These are phyloP conservation scores for Pseudovirgaria hyperparasitica DNA, from an alignment of 2,329 filamentous ascomycete genomes.

Conservation along the genomic window DNA sequence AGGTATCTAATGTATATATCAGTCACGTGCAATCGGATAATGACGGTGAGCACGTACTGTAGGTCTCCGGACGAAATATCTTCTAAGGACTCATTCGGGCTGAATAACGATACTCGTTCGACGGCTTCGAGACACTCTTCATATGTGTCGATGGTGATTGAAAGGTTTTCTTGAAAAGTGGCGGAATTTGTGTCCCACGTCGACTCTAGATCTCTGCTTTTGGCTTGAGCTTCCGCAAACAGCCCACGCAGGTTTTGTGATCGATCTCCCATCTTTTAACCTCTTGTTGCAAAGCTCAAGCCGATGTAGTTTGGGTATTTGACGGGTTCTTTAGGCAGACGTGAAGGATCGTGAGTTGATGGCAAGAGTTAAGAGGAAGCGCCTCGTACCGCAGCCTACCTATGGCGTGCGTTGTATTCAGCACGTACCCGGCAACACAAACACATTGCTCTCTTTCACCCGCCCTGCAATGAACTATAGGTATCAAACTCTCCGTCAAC, in stretches of 20 bases:
- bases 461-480: too few species aligned
- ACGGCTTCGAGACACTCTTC: slow-evolving; percentile 59
- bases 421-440: too few species aligned
- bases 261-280: slow-evolving; percentile 29
- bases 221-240: slow-evolving; percentile 42
- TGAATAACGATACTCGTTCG: slow-evolving; percentile 68
- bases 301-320: too few species aligned
- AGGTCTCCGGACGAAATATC: slow-evolving; percentile 77
- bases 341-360: too few species aligned
- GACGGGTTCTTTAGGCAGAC: too few species aligned
- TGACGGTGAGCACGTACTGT: slow-evolving; percentile 41
- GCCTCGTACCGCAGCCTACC: too few species aligned
- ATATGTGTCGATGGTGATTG: slow-evolving; percentile 56
- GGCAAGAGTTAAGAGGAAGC: too few species aligned
- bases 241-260: slow-evolving; percentile 42
- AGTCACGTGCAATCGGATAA: too few species aligned
- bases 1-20: slow-evolving; percentile 45
- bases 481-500: too few species aligned
- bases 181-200: slow-evolving; percentile 53
- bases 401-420: too few species aligned
- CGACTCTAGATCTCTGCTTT: slow-evolving; percentile 45
- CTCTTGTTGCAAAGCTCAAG: too few species aligned
- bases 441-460: too few species aligned
- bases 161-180: slow-evolving; percentile 55
- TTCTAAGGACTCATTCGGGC: slow-evolving; percentile 76